A percentile compares a stretch with the other conserved stretches of the same genome.
These are phyloP conservation scores for Scenedesmus sp. DNA, from an alignment of 163 green algal genomes.

Conservation along the genomic window DNA sequence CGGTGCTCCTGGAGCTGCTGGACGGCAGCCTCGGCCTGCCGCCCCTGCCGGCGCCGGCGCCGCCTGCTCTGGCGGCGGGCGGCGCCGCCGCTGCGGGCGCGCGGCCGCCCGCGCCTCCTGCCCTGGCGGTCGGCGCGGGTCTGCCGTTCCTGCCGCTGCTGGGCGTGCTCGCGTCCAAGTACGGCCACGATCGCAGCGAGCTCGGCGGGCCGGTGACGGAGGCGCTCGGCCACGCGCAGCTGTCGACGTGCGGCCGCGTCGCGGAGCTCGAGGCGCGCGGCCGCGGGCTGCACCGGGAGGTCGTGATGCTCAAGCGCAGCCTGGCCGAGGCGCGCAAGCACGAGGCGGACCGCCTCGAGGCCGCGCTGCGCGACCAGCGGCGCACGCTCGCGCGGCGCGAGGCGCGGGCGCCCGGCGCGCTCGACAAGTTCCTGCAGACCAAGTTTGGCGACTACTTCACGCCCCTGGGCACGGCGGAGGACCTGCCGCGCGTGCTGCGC, in stretches of 20 bases:
- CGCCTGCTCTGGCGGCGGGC: too few species aligned
- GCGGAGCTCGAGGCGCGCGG: slow-evolving; percentile 34
- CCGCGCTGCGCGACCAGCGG: slow-evolving; percentile 47
- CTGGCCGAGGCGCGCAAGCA: slow-evolving; percentile 52
- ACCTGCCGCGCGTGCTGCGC: slow-evolving; percentile 43
- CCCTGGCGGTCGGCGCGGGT: background rate
- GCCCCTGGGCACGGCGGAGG: slow-evolving; percentile 19
- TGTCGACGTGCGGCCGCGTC: slow-evolving; percentile 43
- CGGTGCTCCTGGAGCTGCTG: slow-evolving; percentile 26
- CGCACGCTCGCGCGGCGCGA: slow-evolving; percentile 26
- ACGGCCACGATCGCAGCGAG: slow-evolving; percentile 35
- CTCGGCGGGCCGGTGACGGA: slow-evolving; percentile 53
- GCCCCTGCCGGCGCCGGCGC: background rate
- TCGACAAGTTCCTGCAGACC: slow-evolving; percentile 50
- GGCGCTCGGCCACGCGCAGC: slow-evolving; percentile 41
- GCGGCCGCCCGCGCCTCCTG: background rate
- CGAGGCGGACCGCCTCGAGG: slow-evolving; percentile 40
- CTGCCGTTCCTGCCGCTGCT: slow-evolving; percentile 8
- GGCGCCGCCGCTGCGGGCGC: background rate
- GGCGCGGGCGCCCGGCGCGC: slow-evolving; percentile 21
- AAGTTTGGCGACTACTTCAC: slow-evolving; percentile 35
- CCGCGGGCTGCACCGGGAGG: slow-evolving; percentile 54
- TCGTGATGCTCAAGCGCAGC: slow-evolving; percentile 52
- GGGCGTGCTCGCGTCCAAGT: slow-evolving; percentile 28
- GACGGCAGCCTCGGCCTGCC: slow-evolving; percentile 30